Conservation (phyloP, 305 asterid genomes). For the Fraxinus nigra region DNA sequence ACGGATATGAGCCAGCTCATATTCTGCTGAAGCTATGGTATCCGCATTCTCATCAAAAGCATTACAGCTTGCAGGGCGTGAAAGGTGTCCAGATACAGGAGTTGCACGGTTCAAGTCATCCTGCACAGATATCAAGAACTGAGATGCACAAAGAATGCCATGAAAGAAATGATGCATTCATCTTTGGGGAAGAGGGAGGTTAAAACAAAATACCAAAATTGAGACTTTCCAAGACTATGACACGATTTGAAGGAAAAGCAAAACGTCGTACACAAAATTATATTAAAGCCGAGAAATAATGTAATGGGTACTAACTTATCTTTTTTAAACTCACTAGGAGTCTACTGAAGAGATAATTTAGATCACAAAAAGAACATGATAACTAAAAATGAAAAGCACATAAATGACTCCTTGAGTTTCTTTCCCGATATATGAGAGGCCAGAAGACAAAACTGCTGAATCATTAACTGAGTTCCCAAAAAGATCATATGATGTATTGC, state of each 20-base stretch:
- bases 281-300: background rate
- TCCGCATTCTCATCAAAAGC: slow-evolving; percentile 64
- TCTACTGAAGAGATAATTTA: background rate
- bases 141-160: background rate
- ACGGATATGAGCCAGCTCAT: slow-evolving; percentile 69
- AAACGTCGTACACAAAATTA: background rate
- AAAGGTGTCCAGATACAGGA: slow-evolving; percentile 69
- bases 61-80: slow-evolving; percentile 85
- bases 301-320: background rate
- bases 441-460: background rate
- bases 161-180: background rate
- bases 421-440: background rate
- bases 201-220: background rate
- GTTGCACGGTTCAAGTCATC: slow-evolving; percentile 73
- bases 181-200: background rate
- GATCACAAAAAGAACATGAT: background rate
- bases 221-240: background rate
- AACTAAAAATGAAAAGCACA: background rate
- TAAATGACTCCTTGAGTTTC: background rate
- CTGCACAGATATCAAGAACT: slow-evolving; percentile 40
- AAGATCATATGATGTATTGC: background rate
- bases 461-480: background rate
- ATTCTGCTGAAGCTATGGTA: slow-evolving; percentile 53
- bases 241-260: background rate
- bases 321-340: background rate